These are phyloP conservation scores for Mycena belliarum DNA, from an alignment of 768 basidiomycete genomes.

Conservation along the genomic window DNA sequence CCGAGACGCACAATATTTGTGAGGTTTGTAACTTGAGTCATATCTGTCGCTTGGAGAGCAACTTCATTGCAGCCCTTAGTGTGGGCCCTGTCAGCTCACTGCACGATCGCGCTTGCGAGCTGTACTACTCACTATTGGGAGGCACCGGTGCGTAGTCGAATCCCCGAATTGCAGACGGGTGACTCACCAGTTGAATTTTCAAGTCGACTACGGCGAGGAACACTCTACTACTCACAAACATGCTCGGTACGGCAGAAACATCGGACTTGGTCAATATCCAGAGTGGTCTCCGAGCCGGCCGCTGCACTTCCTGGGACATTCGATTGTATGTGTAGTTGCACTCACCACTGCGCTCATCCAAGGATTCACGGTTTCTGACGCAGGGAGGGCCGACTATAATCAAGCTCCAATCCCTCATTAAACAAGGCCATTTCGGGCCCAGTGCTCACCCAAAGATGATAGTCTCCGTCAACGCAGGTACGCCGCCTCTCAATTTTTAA, in stretches of 20 bases:
- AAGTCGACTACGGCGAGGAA: slow-evolving; percentile 49
- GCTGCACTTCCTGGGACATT: slow-evolving; percentile 53
- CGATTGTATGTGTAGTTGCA: slow-evolving; percentile 36
- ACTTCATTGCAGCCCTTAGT: slow-evolving; percentile 26
- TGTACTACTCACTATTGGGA: slow-evolving; percentile 47
- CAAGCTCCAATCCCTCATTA: slow-evolving; percentile 45
- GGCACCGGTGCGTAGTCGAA: slow-evolving; percentile 43
- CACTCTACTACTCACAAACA: slow-evolving; percentile 42
- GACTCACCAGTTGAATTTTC: not conserved
- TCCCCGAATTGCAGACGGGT: no score
- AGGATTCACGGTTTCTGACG: not conserved
- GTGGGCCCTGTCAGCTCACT: slow-evolving; percentile 54
- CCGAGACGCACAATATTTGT: slow-evolving; percentile 27
- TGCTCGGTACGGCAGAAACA: slow-evolving; percentile 42
- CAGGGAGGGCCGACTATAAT: slow-evolving; percentile 51
- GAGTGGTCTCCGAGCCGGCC: slow-evolving; percentile 44
- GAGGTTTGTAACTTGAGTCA: slow-evolving; percentile 16
- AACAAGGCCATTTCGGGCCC: slow-evolving; percentile 42
- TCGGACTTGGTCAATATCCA: slow-evolving; percentile 43
- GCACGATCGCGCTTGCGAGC: slow-evolving; percentile 54
- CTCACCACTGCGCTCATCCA: not conserved
- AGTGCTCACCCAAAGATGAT: slow-evolving; percentile 44
- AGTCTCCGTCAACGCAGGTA: slow-evolving; percentile 45
- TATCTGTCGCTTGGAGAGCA: not conserved
- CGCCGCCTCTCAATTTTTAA: slow-evolving; percentile 5